These are phyloP conservation scores for Vigna radiata DNA, from an alignment of 306 rosid genomes.

Conservation along the genomic window DNA sequence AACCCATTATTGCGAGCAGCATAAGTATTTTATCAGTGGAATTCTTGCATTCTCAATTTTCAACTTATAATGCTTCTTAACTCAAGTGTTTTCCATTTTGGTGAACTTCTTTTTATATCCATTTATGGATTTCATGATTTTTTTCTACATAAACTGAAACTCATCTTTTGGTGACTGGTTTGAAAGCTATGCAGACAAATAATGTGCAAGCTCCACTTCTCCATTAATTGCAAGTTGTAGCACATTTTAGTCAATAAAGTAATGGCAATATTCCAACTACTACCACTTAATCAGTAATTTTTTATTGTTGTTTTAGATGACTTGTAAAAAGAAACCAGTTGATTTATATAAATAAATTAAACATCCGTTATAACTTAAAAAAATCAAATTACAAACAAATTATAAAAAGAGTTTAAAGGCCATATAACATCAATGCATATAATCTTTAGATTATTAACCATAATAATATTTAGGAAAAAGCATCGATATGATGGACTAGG, in stretches of 20 bases:
- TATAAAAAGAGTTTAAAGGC: too few species aligned
- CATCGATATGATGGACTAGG: too few species aligned
- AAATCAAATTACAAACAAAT: too few species aligned
- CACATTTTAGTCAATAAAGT: not conserved
- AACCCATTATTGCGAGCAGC: constrained; percentile 2
- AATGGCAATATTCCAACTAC: not conserved
- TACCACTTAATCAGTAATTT: not conserved
- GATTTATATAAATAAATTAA: too few species aligned
- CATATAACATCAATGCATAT: too few species aligned
- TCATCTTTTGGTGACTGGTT: not conserved
- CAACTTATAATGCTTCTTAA: not conserved
- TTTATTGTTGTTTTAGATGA: too few species aligned
- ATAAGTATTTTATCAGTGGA: not conserved
- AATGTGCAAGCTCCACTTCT: not conserved
- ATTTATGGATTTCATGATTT: not conserved
- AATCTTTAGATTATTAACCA: too few species aligned
- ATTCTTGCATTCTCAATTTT: not conserved
- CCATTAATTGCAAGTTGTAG: constrained; percentile 3
- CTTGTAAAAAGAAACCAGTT: too few species aligned
- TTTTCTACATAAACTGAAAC: not conserved
- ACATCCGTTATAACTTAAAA: too few species aligned
- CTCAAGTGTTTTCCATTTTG: not conserved
- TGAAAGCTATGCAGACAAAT: not conserved
- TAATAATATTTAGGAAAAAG: too few species aligned
- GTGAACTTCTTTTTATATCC: too few species aligned